phyloP scores from a whole-genome alignment of 257 asterid genomes.

The Solanum piurae region DNA sequence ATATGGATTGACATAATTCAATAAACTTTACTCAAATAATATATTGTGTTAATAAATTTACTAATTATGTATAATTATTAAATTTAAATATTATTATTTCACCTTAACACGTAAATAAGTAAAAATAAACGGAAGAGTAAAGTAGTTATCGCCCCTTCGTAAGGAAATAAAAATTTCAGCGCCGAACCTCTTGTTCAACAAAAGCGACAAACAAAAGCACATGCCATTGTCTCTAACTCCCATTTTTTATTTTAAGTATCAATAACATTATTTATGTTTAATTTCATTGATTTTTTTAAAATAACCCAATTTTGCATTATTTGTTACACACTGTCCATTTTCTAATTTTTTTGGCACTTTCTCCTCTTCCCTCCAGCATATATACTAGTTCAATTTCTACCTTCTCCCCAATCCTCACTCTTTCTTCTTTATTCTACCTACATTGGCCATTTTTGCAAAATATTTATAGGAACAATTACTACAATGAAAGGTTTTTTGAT shows the following conservation, averaged over 20 bases:
- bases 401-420: constrained; percentile 5
- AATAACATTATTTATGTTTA: not conserved
- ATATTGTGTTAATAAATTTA: no score
- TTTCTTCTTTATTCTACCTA: not conserved
- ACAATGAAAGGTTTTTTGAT: constrained; percentile 36
- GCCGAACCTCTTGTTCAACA: constrained; percentile 6
- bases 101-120: not conserved
- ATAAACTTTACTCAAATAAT: no score
- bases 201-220: constrained; percentile 71
- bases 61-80: no score
- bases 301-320: constrained; percentile 21
- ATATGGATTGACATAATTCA: not conserved
- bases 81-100: rapidly evolving
- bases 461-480: not conserved
- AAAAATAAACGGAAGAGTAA: not conserved
- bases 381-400: constrained; percentile 35
- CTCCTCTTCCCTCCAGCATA: constrained; percentile 44
- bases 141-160: not conserved
- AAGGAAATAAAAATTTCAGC: not conserved
- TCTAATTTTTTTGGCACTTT: constrained; percentile 22
- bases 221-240: constrained; percentile 35
- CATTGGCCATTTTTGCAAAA: constrained; percentile 5
- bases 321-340: constrained; percentile 22
- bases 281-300: not conserved
- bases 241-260: not conserved